Evolutionary conservation across 345 rosid species (phyloP), one percentile per base, ranked within the genome.

Genomic region (Pseudoturritis turrita): DNA sequence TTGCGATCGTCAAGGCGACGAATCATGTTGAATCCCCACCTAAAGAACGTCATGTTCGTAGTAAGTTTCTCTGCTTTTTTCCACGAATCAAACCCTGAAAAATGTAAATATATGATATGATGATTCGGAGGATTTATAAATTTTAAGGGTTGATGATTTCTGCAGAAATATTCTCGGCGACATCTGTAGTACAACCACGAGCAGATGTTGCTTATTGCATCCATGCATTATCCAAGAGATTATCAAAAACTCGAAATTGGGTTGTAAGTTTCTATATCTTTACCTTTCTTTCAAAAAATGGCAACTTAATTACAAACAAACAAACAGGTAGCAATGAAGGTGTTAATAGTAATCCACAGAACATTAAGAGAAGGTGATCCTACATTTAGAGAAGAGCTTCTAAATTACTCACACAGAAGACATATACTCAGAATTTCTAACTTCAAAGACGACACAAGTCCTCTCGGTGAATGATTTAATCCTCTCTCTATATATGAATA

Each of bases 161-260:
- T 40, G 7, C 70, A 94, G 99, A 87, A 71, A 89, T 94, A 46
- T 89, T 88, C 73, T 88, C 89, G 5, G 97, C 99, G 25, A 94
- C 99, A 47, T 88, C 97, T 41, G 90, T 83, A 10, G 77, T 84
- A 43, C 91, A 96, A 43, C 99, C 96, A 10, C 76, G 99, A 74
- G 97, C 96, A 39, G 99, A 94, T 77, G 92, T 89, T 36, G 97
- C 99, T 11, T 94, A 91, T 74, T 94, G 97, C 83, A 91, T 94
- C 58, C 88, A 89, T 54, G 89, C 96, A 55, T 84, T 94, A 37
- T 80, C 97, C 1, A 91, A 80, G 84, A 88, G 99, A 83, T 81
- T 94, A 61, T 80, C 90, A 17, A 94, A 94, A 78, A 94, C 99
- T 4, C 72, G 82, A 10, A 89, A 75, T 70, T 94, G 99, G 99